Evolutionary conservation across 2,329 filamentous ascomycete species (phyloP).

Genomic region (Rhexocercosporidium sp.): DNA sequence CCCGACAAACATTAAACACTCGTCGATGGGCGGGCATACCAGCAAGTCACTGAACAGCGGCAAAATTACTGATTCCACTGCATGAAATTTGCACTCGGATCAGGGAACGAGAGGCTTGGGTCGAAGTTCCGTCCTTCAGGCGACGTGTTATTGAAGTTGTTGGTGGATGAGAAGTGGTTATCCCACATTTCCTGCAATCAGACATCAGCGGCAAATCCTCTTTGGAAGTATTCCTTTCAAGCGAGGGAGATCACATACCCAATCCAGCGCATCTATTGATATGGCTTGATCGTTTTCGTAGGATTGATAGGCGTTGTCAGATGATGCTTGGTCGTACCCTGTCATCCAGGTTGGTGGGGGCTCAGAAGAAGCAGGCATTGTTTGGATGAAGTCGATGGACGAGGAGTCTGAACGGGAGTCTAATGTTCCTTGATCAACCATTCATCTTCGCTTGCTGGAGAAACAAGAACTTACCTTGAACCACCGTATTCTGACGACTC

Average conservation of each 20-base stretch:
- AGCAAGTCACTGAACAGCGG: too few species aligned
- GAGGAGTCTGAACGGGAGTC: neutral
- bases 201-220: neutral
- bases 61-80: slow-evolving; percentile 41
- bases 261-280: slow-evolving; percentile 18
- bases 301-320: neutral
- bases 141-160: slow-evolving; percentile 12
- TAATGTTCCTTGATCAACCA: neutral
- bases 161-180: slow-evolving; percentile 23
- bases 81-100: neutral
- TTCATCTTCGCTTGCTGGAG: neutral
- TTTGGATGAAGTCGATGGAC: neutral
- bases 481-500: neutral
- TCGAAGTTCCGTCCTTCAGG: slow-evolving; percentile 26
- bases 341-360: slow-evolving; percentile 2
- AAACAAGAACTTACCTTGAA: neutral
- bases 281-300: neutral
- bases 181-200: slow-evolving; percentile 30
- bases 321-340: neutral
- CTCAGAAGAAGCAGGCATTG: neutral
- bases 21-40: too few species aligned
- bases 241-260: slow-evolving; percentile 24
- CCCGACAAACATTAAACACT: too few species aligned
- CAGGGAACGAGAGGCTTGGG: neutral
- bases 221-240: neutral